Evolutionary conservation across 768 basidiomycete genomes (phyloP).

Genomic region (Trametes sanguinea): DNA sequence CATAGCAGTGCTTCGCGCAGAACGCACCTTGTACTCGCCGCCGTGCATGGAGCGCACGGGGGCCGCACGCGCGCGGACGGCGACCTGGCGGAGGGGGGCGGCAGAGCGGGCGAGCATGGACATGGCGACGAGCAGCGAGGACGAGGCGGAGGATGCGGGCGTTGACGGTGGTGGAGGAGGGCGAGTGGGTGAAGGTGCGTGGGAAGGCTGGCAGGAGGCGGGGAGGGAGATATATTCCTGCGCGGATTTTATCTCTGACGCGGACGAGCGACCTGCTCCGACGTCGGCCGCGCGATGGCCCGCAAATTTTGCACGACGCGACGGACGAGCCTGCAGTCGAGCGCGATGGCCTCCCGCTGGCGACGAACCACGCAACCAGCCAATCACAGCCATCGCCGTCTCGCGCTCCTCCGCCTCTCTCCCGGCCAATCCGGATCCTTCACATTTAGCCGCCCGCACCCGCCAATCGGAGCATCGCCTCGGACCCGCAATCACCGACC

Average conservation of each 20-base stretch:
- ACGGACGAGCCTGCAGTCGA: not conserved
- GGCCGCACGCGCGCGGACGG: slow-evolving; percentile 25
- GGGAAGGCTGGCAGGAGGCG: slow-evolving; percentile 3
- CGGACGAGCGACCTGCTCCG: not conserved
- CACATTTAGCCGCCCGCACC: not conserved
- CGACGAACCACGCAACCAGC: slow-evolving; percentile 5
- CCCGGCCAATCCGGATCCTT: not conserved
- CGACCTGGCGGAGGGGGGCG: slow-evolving; percentile 31
- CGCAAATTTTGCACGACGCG: not conserved
- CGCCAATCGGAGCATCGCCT: not conserved
- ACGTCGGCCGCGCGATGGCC: not conserved
- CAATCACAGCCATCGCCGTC: slow-evolving; percentile 19
- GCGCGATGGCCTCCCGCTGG: not conserved
- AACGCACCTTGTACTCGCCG: slow-evolving; percentile 28
- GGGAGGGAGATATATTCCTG: not conserved
- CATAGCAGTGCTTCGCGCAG: not conserved
- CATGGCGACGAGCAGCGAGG: slow-evolving; percentile 18
- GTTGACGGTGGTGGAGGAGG: not conserved
- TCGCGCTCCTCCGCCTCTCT: not conserved
- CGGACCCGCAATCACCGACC: not conserved
- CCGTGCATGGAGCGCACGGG: slow-evolving; percentile 27
- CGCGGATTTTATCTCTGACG: not conserved
- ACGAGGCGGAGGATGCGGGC: not conserved
- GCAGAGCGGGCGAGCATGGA: slow-evolving; percentile 30
- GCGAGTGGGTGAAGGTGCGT: slow-evolving; percentile 3